These are phyloP conservation scores for Peziza echinospora DNA, from an alignment of 495 filamentous ascomycete species.

Conservation along the genomic window DNA sequence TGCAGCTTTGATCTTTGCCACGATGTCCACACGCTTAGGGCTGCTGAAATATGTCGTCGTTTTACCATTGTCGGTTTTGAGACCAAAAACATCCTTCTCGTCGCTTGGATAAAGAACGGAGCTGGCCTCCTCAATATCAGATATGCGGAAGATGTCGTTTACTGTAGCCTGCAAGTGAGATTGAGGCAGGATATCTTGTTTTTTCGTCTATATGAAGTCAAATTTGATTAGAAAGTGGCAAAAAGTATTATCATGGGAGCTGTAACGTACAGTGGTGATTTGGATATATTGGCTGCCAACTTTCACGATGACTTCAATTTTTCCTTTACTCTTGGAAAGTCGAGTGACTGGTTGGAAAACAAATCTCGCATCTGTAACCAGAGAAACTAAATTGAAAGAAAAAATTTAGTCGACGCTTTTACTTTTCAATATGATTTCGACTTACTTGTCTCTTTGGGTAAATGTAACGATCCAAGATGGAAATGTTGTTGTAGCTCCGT, in stretches of 20 bases:
- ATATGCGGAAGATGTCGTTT: constrained; percentile 44
- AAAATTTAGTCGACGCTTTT: too few relatives aligned
- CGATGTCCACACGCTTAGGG: constrained; percentile 34
- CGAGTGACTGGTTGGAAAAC: constrained; percentile 41
- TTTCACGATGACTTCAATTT: constrained; percentile 42
- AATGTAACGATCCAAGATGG: constrained; percentile 36
- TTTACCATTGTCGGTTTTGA: constrained; percentile 43
- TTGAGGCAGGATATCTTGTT: constrained; percentile 39
- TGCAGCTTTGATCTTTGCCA: constrained; percentile 35
- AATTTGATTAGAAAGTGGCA: too few relatives aligned
- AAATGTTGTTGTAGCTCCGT: constrained; percentile 43
- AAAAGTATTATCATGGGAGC: not conserved
- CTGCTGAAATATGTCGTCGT: constrained; percentile 46
- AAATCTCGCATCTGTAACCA: constrained; percentile 38
- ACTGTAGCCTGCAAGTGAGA: constrained; percentile 35
- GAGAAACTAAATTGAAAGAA: constrained; percentile 12
- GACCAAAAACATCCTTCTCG: constrained; percentile 43
- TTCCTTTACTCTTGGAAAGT: constrained; percentile 42
- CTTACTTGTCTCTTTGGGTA: constrained; percentile 44
- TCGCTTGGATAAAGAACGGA: constrained; percentile 38
- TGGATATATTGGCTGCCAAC: constrained; percentile 46
- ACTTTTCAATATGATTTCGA: too few relatives aligned
- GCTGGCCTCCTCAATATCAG: constrained; percentile 38
- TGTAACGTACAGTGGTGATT: constrained; percentile 30
- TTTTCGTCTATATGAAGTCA: constrained; percentile 20